Conservation (phyloP, 805 yeast species). For the Suhomyces sp. region DNA sequence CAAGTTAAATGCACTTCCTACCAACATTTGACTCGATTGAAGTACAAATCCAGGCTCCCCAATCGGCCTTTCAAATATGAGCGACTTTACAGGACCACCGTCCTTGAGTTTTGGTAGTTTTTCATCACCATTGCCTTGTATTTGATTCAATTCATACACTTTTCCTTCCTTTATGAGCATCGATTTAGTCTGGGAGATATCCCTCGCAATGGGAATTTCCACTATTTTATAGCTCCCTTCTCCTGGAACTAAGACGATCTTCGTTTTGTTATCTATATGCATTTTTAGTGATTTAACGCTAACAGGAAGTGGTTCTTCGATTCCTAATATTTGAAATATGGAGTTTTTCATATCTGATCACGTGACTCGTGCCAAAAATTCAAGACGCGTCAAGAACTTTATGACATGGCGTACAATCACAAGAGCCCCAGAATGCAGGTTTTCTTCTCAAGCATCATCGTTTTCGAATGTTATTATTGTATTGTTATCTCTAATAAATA, state of each 20-base stretch:
- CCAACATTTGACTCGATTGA: slow-evolving; percentile 40
- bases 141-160: slow-evolving; percentile 41
- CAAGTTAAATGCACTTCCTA: slow-evolving; percentile 41
- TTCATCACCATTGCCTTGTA: slow-evolving; percentile 29
- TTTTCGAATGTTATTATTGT: background rate
- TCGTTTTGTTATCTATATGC: slow-evolving; percentile 3
- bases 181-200: slow-evolving; percentile 4
- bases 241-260: slow-evolving; percentile 5
- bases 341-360: background rate
- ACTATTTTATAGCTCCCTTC: slow-evolving; percentile 2
- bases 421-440: no score
- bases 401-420: background rate
- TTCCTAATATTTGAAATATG: background rate
- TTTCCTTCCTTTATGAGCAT: slow-evolving; percentile 7
- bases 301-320: no score
- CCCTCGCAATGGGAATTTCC: slow-evolving; percentile 6
- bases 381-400: background rate
- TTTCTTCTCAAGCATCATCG: background rate
- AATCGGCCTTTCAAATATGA: slow-evolving; percentile 24
- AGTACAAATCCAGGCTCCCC: slow-evolving; percentile 33
- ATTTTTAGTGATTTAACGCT: no score
- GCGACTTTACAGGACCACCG: slow-evolving; percentile 42
- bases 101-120: slow-evolving; percentile 17
- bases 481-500: background rate
- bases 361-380: background rate